Conservation (phyloP, 75 land plant species). For the Sequoia sempervirens region DNA sequence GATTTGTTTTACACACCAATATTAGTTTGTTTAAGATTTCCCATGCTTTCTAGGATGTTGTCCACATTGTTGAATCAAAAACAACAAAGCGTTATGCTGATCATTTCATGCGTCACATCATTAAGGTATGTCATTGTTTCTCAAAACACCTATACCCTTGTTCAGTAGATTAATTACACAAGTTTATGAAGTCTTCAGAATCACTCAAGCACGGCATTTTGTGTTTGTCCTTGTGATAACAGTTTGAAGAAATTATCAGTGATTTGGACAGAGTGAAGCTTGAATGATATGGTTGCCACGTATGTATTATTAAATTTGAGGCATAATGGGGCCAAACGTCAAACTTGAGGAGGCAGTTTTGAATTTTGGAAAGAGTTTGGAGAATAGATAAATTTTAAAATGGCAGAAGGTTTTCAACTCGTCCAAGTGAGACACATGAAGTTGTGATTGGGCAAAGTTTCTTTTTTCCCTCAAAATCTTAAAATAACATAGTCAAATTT, state of each 20-base stretch:
- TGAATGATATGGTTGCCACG: slow-evolving; percentile 28
- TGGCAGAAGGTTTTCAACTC: not conserved
- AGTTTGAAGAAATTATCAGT: slow-evolving; percentile 71
- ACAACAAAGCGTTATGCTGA: slow-evolving; percentile 79
- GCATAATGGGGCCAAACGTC: not conserved
- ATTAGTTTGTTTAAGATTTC: slow-evolving; percentile 1
- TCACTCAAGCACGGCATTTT: not conserved
- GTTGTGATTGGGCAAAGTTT: not conserved
- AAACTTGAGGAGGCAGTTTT: not conserved
- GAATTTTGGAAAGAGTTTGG: not conserved
- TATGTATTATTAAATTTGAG: not conserved
- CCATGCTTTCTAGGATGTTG: slow-evolving; percentile 47
- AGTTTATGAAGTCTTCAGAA: not conserved
- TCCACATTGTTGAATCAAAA: slow-evolving; percentile 80
- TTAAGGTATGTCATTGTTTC: slow-evolving; percentile 45
- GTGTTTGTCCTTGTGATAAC: slow-evolving; percentile 14
- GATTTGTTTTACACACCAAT: not conserved
- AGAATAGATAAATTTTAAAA: not conserved
- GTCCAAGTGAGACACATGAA: not conserved
- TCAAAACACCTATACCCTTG: not conserved
- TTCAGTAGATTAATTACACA: not conserved
- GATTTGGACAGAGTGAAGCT: slow-evolving; percentile 66
- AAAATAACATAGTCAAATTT: not conserved
- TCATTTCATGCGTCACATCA: slow-evolving; percentile 77
- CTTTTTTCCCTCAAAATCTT: not conserved